Evolutionary conservation across 768 basidiomycete genomes (phyloP).

Genomic region (Rhizopogon sp.): DNA sequence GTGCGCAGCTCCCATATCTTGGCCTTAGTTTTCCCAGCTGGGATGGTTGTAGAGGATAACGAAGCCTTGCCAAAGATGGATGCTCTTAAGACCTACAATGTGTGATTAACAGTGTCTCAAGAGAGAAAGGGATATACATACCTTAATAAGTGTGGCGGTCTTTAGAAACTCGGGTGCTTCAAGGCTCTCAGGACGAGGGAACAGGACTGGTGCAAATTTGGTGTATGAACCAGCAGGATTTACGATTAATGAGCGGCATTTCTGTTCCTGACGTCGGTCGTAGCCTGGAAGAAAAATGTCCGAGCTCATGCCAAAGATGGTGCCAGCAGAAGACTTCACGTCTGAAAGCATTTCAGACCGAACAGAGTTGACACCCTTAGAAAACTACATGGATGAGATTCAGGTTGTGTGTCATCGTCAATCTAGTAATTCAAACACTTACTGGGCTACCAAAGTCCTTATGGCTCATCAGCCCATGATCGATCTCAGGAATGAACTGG

Average conservation of each 20-base stretch:
- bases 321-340: neutral
- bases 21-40: neutral
- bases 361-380: neutral
- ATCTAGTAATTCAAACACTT: neutral
- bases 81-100: neutral
- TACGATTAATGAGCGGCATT: neutral
- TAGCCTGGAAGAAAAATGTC: neutral
- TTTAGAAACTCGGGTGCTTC: neutral
- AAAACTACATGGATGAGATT: neutral
- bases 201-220: constrained; percentile 1
- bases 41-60: neutral
- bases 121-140: neutral
- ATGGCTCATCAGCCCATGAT: neutral
- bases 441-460: neutral
- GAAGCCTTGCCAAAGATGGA: neutral
- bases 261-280: neutral
- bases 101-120: neutral
- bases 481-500: neutral
- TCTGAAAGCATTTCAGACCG: neutral
- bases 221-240: neutral
- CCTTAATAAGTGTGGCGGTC: neutral
- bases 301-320: neutral
- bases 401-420: too few relatives aligned
- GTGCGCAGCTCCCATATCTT: constrained; percentile 1
- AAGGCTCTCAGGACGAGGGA: neutral